These are phyloP conservation scores for Apiospora aurea DNA, from an alignment of 2,329 filamentous ascomycete genomes.

Conservation along the genomic window DNA sequence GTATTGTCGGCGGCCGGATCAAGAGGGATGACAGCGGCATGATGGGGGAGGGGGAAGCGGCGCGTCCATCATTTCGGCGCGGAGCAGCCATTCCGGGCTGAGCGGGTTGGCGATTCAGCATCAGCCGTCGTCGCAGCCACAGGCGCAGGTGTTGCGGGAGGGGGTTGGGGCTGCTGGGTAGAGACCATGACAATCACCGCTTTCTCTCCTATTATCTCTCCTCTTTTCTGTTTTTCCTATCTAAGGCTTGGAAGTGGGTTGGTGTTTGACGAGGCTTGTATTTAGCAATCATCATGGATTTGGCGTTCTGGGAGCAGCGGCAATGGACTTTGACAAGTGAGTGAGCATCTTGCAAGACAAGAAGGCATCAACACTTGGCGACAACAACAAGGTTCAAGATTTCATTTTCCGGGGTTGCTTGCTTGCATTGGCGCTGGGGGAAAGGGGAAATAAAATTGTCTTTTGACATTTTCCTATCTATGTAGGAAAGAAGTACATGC, in stretches of 20 bases:
- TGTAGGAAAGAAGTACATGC: not conserved
- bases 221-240: not conserved
- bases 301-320: not conserved
- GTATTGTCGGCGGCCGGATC: slow-evolving; percentile 79
- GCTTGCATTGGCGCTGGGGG: not conserved
- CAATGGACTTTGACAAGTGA: not conserved
- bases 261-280: not conserved
- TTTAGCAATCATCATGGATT: not conserved
- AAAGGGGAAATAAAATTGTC: not conserved
- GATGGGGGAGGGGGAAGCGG: slow-evolving; percentile 1
- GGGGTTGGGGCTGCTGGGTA: slow-evolving; percentile 37
- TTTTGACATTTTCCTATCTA: not conserved
- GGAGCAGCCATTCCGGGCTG: slow-evolving; percentile 9
- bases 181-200: not conserved
- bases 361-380: not conserved
- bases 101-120: slow-evolving; percentile 22
- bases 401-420: not conserved
- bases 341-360: not conserved
- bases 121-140: slow-evolving; percentile 1
- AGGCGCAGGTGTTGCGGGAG: slow-evolving; percentile 31
- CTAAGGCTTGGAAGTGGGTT: not conserved
- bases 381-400: not conserved
- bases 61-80: not conserved
- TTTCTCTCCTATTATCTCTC: not conserved
- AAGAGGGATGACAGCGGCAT: slow-evolving; percentile 44